phyloP scores from a whole-genome alignment of 2,329 filamentous ascomycete genomes.

The Chrysosporium queenslandicum region DNA sequence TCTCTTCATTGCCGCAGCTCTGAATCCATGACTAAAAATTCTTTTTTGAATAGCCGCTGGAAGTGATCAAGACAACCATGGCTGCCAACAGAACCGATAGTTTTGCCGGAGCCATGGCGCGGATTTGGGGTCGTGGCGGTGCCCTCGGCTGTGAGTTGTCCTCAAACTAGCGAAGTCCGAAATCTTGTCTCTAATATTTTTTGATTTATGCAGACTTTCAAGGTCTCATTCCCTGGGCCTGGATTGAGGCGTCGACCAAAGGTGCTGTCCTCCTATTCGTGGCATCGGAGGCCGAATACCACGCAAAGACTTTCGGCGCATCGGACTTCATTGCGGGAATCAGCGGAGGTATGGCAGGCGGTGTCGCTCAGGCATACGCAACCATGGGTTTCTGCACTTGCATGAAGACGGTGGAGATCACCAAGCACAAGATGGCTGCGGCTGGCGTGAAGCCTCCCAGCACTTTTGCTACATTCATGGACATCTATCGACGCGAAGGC shows the following conservation, averaged over 20 bases:
- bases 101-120: conserved; percentile 68
- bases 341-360: conserved; percentile 79
- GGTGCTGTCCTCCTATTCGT: conserved; percentile 98
- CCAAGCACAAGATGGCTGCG: conserved; percentile 88
- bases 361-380: conserved; percentile 94
- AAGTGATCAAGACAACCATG: conserved; percentile 99
- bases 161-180: background rate
- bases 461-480: conserved; percentile 91
- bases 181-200: background rate
- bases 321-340: conserved; percentile 84
- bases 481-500: conserved; percentile 90
- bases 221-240: conserved; percentile 98
- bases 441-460: conserved; percentile 73
- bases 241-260: conserved; percentile 99
- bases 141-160: conserved; percentile 73
- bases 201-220: conserved; percentile 66
- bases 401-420: conserved; percentile 99
- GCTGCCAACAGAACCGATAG: conserved; percentile 87
- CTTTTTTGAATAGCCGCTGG: conserved; percentile 57
- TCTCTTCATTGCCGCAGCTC: conserved; percentile 28
- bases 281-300: conserved; percentile 94
- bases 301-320: conserved; percentile 73
- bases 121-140: conserved; percentile 92
- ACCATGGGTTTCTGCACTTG: conserved; percentile 99
- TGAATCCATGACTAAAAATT: background rate